Evolutionary conservation across 768 basidiomycete genomes (phyloP).

Genomic region (Pholiota molesta): DNA sequence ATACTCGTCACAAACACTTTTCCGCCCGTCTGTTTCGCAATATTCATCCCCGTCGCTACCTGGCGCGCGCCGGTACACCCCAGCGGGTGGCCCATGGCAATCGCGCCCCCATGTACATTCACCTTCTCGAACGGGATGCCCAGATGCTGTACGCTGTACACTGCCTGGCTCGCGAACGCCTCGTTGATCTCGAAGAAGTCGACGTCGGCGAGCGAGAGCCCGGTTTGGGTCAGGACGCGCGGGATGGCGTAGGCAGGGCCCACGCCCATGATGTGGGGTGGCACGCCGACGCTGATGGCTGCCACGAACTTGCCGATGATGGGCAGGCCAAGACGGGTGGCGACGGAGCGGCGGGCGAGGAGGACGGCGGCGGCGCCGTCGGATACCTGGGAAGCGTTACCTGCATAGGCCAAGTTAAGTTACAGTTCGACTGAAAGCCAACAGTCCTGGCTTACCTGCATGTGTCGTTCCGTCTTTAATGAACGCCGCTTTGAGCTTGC

Average conservation of each 20-base stretch:
- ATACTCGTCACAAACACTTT: slow-evolving; percentile 88
- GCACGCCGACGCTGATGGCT: slow-evolving; percentile 74
- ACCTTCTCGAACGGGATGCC: slow-evolving; percentile 78
- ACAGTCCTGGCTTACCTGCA: slow-evolving; percentile 46
- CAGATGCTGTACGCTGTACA: slow-evolving; percentile 71
- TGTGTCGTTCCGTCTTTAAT: slow-evolving; percentile 74
- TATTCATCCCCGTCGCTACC: slow-evolving; percentile 81
- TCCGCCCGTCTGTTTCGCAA: slow-evolving; percentile 74
- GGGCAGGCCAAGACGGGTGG: slow-evolving; percentile 80
- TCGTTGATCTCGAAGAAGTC: slow-evolving; percentile 95
- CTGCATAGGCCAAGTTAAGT: slow-evolving; percentile 17
- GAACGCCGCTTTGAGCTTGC: slow-evolving; percentile 87
- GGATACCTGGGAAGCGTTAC: slow-evolving; percentile 88
- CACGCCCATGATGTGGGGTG: slow-evolving; percentile 88
- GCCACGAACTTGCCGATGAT: slow-evolving; percentile 85
- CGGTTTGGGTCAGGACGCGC: slow-evolving; percentile 64
- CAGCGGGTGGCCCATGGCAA: slow-evolving; percentile 88
- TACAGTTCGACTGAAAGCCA: slow-evolving; percentile 10
- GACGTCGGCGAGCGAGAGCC: slow-evolving; percentile 68
- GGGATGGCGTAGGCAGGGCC: slow-evolving; percentile 91
- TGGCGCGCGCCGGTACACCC: slow-evolving; percentile 89
- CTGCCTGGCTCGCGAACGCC: slow-evolving; percentile 84
- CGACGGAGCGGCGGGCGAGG: slow-evolving; percentile 77
- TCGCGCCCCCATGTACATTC: slow-evolving; percentile 87
- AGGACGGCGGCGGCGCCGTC: slow-evolving; percentile 93